phyloP scores from a whole-genome alignment of 2,329 filamentous ascomycete genomes.

The Epichloe gansuensis region DNA sequence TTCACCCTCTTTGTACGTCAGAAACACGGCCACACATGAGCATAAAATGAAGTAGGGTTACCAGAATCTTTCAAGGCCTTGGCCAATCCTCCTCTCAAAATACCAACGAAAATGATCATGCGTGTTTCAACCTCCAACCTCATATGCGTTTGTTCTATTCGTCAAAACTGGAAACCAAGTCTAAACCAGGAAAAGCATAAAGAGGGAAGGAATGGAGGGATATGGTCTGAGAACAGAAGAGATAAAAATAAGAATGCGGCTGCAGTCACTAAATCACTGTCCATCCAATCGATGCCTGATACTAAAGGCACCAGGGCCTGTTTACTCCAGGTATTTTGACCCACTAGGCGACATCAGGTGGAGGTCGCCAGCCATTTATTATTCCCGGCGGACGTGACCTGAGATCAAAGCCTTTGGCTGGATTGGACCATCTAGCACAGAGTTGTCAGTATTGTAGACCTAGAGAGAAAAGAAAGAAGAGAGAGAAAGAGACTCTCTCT shows the following conservation, averaged over 20 bases:
- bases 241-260: neutral
- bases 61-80: neutral
- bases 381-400: slow-evolving; percentile 7
- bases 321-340: neutral
- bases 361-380: slow-evolving; percentile 11
- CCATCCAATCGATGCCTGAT: neutral
- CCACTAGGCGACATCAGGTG: slow-evolving; percentile 7
- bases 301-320: neutral
- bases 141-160: slow-evolving; percentile 1
- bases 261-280: neutral
- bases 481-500: neutral
- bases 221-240: neutral
- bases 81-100: neutral
- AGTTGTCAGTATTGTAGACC: neutral
- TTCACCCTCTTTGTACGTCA: neutral
- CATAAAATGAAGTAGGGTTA: neutral
- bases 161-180: slow-evolving; percentile 1
- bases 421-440: slow-evolving; percentile 10
- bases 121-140: neutral
- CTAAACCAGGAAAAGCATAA: slow-evolving; percentile 2
- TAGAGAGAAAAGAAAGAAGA: neutral
- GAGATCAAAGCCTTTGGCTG: slow-evolving; percentile 11
- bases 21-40: neutral
- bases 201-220: neutral
- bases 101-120: neutral